phyloP scores from a whole-genome alignment of 1,284 basidiomycete genomes.

The Xanthoconium separans region DNA sequence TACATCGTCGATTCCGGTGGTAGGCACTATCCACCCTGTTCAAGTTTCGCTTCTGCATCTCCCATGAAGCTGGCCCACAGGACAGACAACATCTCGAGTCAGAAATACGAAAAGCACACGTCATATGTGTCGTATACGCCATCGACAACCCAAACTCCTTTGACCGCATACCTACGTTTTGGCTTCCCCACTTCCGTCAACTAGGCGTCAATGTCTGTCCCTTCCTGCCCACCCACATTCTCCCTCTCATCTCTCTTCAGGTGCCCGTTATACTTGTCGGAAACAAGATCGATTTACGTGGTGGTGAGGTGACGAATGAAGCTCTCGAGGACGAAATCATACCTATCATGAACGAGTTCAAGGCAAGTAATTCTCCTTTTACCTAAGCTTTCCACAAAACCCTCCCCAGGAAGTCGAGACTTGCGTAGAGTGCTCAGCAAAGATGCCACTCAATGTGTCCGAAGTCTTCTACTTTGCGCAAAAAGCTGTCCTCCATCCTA shows the following conservation, averaged over 20 bases:
- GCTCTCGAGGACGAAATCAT: slow-evolving; percentile 92
- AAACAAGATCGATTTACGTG: slow-evolving; percentile 96
- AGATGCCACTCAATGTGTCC: slow-evolving; percentile 87
- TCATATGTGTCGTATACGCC: slow-evolving; percentile 96
- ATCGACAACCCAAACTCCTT: slow-evolving; percentile 96
- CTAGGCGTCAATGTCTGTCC: slow-evolving; percentile 85
- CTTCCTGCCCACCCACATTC: not conserved
- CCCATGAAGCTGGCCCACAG: slow-evolving; percentile 62
- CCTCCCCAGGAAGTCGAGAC: slow-evolving; percentile 88
- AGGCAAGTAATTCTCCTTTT: slow-evolving; percentile 49
- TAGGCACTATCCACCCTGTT: slow-evolving; percentile 40
- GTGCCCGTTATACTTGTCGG: slow-evolving; percentile 97
- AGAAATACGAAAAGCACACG: slow-evolving; percentile 95
- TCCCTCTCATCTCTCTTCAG: slow-evolving; percentile 40
- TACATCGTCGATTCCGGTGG: slow-evolving; percentile 95
- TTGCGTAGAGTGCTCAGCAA: slow-evolving; percentile 95
- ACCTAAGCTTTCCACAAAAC: slow-evolving; percentile 9
- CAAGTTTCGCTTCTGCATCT: slow-evolving; percentile 14
- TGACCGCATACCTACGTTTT: slow-evolving; percentile 97
- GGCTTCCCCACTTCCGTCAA: slow-evolving; percentile 96
- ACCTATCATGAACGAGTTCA: slow-evolving; percentile 97
- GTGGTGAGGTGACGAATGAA: slow-evolving; percentile 91
- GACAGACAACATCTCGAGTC: slow-evolving; percentile 88
- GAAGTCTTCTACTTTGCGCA: slow-evolving; percentile 99
- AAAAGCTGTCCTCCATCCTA: slow-evolving; percentile 96